Evolutionary conservation across 2,329 filamentous ascomycete genomes (phyloP).

Genomic region (Plenodomus biglobosus): DNA sequence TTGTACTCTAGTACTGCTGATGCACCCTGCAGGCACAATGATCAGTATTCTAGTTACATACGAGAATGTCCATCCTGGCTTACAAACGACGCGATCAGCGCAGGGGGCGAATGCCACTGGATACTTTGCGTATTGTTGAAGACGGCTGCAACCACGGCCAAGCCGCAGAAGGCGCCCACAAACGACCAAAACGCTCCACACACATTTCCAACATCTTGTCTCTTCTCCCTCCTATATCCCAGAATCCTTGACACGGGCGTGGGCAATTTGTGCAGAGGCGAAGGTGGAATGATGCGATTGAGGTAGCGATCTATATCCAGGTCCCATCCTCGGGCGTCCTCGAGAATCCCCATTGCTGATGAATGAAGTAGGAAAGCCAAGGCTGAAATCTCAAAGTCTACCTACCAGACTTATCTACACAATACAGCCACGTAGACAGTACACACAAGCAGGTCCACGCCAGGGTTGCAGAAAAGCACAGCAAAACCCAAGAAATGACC

Average conservation of each 20-base stretch:
- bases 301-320: constrained; percentile 78
- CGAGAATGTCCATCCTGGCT: constrained; percentile 5
- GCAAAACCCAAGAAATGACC: neutral
- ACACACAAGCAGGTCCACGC: neutral
- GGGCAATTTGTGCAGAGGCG: constrained; percentile 66
- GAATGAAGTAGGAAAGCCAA: neutral
- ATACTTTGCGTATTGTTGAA: constrained; percentile 46
- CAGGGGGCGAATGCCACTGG: constrained; percentile 44
- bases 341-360: neutral
- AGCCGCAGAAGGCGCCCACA: constrained; percentile 48
- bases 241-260: constrained; percentile 67
- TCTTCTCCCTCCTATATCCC: constrained; percentile 45
- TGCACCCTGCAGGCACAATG: constrained; percentile 42
- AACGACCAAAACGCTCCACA: constrained; percentile 48
- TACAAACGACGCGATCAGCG: constrained; percentile 49
- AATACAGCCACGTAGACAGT: no score
- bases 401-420: neutral
- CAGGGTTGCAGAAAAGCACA: neutral
- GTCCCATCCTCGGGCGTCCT: constrained; percentile 39
- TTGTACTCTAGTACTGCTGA: constrained; percentile 54
- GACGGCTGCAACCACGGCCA: constrained; percentile 47
- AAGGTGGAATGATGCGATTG: constrained; percentile 68
- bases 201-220: constrained; percentile 46
- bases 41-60: constrained; percentile 3
- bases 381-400: neutral